Base-by-base conservation (phyloP, 2,329 filamentous ascomycete species). In the Biscogniauxia marginata region DNA sequence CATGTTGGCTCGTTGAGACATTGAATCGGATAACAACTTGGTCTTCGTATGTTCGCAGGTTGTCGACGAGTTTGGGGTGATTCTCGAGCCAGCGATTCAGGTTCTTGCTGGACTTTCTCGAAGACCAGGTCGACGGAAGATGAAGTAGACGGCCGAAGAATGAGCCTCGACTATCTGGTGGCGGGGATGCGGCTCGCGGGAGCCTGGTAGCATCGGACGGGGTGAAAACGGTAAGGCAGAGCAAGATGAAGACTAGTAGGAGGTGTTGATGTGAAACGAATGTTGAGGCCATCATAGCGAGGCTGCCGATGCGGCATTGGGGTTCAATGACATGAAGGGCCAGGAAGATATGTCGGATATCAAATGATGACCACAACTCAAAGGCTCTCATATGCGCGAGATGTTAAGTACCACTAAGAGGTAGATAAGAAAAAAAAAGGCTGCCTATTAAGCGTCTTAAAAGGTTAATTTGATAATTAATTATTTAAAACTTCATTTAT, bases 21-120 rank as follows among this genome's bases (percentile, higher is more conserved):
- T 89, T 91, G 80, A 98, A 97, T 43, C 95, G 87, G 60, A 98
- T 77, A 16, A 99, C 91, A n/a, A 96, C 81, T 72, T 97, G 87
- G 60, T 88, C 84, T 59, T 85, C 84, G 71, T 96, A 96, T 61
- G 76, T 75, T 23, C 69, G 74, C 23, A 76, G 71, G 44, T 53
- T 60, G 23, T 76, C 61, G 63, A 70, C 57, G 66, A 62, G 67
- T 46, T 63, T 65, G 39, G 66, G 64, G 21, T 60, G 66, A 54
- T 59, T 70, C 49, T 62, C 56, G 18, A 67, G 50, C 66, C 67
- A 69, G 50, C 55, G 56, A 39, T 57, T 59, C 30, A 63, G 55
- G 45, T 59, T 56, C 45, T 62, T 60, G 39, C 58, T 57, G 21
- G 64, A 49, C 25, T 53, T 67, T 22, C 57, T 59, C 16, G 59